phyloP scores from a whole-genome alignment of 495 filamentous ascomycete species.

The Podospora appendiculata region DNA sequence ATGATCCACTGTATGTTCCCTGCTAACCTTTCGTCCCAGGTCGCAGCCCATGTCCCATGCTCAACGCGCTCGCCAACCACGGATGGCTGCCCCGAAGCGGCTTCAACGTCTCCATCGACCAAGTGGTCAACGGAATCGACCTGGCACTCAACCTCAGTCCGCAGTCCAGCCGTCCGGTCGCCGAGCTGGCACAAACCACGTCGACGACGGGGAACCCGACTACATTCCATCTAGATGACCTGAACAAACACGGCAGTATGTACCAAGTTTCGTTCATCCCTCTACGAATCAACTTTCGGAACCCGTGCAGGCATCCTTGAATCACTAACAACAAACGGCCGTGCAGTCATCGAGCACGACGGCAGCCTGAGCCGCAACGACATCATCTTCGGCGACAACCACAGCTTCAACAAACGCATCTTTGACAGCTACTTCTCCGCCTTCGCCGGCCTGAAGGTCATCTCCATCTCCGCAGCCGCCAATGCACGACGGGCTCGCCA shows the following conservation, averaged over 20 bases:
- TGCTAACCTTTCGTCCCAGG: slow-evolving; percentile 5
- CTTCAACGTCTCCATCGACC: slow-evolving; percentile 4
- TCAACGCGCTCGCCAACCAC: slow-evolving; percentile 28
- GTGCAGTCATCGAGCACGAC: slow-evolving; percentile 12
- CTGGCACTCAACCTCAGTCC: slow-evolving; percentile 1
- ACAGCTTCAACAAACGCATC: slow-evolving; percentile 15
- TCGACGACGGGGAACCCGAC: slow-evolving; percentile 11
- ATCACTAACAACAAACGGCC: background rate
- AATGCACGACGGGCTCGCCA: slow-evolving; percentile 9
- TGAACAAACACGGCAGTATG: slow-evolving; percentile 9
- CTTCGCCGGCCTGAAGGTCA: slow-evolving; percentile 2
- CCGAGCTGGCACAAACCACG: background rate
- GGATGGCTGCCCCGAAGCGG: slow-evolving; percentile 23
- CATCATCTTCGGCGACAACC: slow-evolving; percentile 10
- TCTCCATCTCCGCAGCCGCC: slow-evolving; percentile 10
- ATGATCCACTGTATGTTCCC: too few species aligned
- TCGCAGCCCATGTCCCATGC: slow-evolving; percentile 30
- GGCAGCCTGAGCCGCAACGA: slow-evolving; percentile 13
- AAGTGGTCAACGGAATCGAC: background rate
- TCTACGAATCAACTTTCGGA: too few species aligned
- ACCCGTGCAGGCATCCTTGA: too few species aligned
- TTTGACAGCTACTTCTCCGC: background rate
- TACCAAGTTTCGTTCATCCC: background rate
- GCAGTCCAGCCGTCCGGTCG: background rate
- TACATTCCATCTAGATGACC: slow-evolving; percentile 14